These are phyloP conservation scores for Fusarium tjaetaba DNA, from an alignment of 2,329 filamentous ascomycete species.

Conservation along the genomic window DNA sequence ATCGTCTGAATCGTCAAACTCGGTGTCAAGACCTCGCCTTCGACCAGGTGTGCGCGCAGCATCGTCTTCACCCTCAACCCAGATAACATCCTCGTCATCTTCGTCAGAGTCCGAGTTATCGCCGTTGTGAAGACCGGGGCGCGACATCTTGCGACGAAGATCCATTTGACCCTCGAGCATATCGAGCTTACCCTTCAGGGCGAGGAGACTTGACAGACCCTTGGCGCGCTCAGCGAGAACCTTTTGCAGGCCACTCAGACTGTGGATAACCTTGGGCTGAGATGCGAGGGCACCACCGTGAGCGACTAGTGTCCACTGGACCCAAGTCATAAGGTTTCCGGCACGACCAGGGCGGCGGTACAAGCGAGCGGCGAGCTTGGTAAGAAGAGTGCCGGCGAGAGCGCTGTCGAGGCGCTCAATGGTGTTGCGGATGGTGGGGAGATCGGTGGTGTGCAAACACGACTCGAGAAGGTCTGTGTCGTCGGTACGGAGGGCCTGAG, in stretches of 20 bases:
- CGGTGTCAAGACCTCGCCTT: constrained; percentile 49
- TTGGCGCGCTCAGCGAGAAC: constrained; percentile 88
- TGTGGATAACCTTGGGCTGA: constrained; percentile 83
- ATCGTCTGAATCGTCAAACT: constrained; percentile 59
- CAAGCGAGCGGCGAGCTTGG: constrained; percentile 86
- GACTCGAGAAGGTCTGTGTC: constrained; percentile 90
- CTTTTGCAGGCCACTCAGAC: constrained; percentile 81
- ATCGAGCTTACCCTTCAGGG: constrained; percentile 94
- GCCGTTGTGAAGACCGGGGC: constrained; percentile 53
- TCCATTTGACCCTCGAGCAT: constrained; percentile 92
- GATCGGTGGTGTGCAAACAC: constrained; percentile 84
- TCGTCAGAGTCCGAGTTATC: constrained; percentile 61
- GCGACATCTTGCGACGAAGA: constrained; percentile 76
- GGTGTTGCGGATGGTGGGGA: constrained; percentile 82
- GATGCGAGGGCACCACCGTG: constrained; percentile 92
- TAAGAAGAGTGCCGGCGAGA: constrained; percentile 80
- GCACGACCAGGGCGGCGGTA: constrained; percentile 89
- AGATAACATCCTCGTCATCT: constrained; percentile 79
- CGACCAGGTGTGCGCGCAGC: constrained; percentile 62
- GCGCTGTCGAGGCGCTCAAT: constrained; percentile 90
- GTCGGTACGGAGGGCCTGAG: constrained; percentile 92
- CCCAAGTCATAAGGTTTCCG: constrained; percentile 91
- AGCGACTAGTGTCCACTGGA: constrained; percentile 92
- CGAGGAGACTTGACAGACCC: constrained; percentile 82
- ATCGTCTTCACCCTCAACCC: constrained; percentile 86